Conservation (phyloP, 1,284 basidiomycete genomes). For the Chondrostereum purpureum region DNA sequence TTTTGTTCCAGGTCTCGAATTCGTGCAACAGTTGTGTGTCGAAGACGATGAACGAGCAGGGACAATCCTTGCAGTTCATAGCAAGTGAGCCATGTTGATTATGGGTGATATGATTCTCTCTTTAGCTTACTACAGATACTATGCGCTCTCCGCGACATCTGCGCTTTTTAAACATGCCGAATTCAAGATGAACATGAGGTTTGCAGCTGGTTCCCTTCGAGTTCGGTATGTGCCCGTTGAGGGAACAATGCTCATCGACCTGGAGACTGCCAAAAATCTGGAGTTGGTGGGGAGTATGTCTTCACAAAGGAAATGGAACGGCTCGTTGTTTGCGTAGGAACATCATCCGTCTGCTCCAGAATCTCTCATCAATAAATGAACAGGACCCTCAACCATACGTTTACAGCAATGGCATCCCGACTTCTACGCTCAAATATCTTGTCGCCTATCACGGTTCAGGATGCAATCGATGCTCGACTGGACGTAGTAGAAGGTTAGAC, state of each 20-base stretch:
- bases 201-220: conserved; percentile 65
- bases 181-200: conserved; percentile 58
- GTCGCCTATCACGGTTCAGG: conserved; percentile 70
- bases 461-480: conserved; percentile 71
- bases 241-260: conserved; percentile 91
- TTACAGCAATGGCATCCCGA: conserved; percentile 82
- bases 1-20: conserved; percentile 59
- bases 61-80: conserved; percentile 65
- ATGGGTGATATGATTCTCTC: conserved; percentile 9
- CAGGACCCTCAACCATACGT: conserved; percentile 73
- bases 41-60: conserved; percentile 73
- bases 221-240: conserved; percentile 76
- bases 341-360: conserved; percentile 3
- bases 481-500: conserved; percentile 76
- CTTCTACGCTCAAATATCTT: conserved; percentile 78
- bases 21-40: conserved; percentile 68
- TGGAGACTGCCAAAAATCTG: conserved; percentile 79
- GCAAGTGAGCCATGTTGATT: conserved; percentile 58
- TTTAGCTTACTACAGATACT: conserved; percentile 54
- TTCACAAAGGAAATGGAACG: conserved; percentile 47
- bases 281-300: conserved; percentile 79
- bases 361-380: not conserved
- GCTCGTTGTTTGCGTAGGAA: conserved; percentile 70
- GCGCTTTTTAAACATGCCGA: conserved; percentile 84
- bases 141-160: conserved; percentile 76